Evolutionary conservation across 2,329 filamentous ascomycete genomes (phyloP).

Genomic region (Calonectria honghensis): DNA sequence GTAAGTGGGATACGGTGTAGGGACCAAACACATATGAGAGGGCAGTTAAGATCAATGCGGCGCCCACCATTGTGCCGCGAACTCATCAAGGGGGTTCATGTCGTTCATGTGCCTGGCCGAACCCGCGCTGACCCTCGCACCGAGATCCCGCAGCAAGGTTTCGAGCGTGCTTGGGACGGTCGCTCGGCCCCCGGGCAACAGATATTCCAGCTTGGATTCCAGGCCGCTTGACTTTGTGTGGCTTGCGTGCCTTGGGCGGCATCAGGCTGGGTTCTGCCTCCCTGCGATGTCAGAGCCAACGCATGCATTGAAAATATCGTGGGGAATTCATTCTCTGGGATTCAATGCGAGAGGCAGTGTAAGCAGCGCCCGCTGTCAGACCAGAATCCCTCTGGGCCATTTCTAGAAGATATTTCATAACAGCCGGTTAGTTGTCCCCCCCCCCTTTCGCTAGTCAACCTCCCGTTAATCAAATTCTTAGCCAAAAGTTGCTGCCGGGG

Average conservation of each 20-base stretch:
- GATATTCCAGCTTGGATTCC: conserved; percentile 23
- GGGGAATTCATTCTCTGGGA: conserved; percentile 2
- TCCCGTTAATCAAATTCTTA: neutral
- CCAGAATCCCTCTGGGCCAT: neutral
- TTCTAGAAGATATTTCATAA: neutral
- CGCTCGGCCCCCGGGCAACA: conserved; percentile 10
- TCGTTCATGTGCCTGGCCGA: conserved; percentile 16
- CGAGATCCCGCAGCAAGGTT: conserved; percentile 18
- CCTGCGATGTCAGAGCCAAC: conserved; percentile 17
- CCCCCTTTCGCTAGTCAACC: neutral
- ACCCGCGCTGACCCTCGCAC: neutral
- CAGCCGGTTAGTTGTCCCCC: neutral
- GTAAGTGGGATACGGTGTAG: conserved; percentile 2
- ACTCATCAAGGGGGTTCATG: conserved; percentile 10
- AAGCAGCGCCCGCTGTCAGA: neutral
- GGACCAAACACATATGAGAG: conserved; percentile 10
- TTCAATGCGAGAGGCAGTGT: conserved; percentile 23
- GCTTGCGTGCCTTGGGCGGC: conserved; percentile 23
- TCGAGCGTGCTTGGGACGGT: neutral
- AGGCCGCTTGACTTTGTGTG: conserved; percentile 18
- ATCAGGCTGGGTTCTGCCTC: conserved; percentile 2
- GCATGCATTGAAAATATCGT: conserved; percentile 13
- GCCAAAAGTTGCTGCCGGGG: neutral
- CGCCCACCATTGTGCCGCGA: conserved; percentile 1
- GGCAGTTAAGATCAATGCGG: conserved; percentile 25